Base-by-base conservation (phyloP, 2,329 filamentous ascomycete species). In the Colletotrichum kahawae region DNA sequence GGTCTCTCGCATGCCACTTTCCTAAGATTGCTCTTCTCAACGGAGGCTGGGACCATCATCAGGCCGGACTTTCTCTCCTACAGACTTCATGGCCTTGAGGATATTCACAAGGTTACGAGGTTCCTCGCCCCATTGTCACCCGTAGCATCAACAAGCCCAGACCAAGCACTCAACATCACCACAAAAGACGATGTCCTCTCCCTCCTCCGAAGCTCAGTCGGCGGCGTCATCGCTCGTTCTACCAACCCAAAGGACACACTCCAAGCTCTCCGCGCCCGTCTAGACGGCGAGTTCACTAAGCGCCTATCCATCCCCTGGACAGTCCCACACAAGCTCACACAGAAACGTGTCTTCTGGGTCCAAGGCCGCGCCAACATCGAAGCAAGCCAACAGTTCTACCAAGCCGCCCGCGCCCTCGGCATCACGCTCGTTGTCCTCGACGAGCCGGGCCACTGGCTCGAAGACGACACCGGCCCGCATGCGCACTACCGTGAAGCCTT, bases 391-490 rank as follows among this genome's bases (percentile, higher is more conserved):
- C 51, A 56, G 4, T 56, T 36, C 7, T 68, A 68, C 24, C 16
- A 69, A 27, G 67, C 67, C 6, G 67, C 67, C 14, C 5, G 7
- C 4, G 82, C 83, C 3, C 78, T 86, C 4, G 83, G 83, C 5
- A 83, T 87, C 43, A 76, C 77, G 0, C 59, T 87, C 2, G 80
- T 86, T 31, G 78, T 86, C 8, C 43, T 85, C 16, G 85, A 86
- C 70, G 71, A 79, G 16, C 77, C 80, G 0, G 84, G 82, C 7
- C 84, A 87, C 77, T 87, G 84, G 84, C 77, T 86, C n/a, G 76
- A 84, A 73, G 77, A 78, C 14, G 34, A 68, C 68, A 74, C 31
- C 54, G 36, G 27, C 59, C 65, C 79, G 79, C 66, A 60, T 18
- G 74, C 79, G 3, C 68, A 81, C 66, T 78, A 80, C 31, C 80